phyloP scores from a whole-genome alignment of 345 rosid genomes.

The Eucalyptus albens region DNA sequence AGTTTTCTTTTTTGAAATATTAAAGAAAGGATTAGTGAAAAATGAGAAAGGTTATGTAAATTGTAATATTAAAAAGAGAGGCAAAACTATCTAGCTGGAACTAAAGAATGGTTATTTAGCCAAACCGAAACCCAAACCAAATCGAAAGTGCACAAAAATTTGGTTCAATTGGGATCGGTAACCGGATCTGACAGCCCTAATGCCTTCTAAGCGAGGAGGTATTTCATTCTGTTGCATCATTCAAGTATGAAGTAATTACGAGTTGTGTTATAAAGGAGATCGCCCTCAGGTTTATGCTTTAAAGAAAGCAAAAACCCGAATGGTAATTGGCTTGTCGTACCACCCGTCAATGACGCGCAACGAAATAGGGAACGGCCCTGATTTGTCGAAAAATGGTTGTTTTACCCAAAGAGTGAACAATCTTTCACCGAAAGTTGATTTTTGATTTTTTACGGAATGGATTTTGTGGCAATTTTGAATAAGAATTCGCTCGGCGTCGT shows the following conservation, averaged over 20 bases:
- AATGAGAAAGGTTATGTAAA: neutral
- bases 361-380: neutral
- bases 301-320: neutral
- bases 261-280: neutral
- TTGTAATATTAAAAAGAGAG: no score
- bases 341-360: neutral
- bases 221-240: neutral
- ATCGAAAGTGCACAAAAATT: no score
- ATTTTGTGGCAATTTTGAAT: neutral
- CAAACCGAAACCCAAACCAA: rapidly evolving
- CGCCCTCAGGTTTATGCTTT: neutral
- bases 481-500: rapidly evolving
- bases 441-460: neutral
- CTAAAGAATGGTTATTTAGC: neutral
- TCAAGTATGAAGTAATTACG: neutral
- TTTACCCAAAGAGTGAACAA: neutral
- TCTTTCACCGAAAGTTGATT: neutral
- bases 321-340: neutral
- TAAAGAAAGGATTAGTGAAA: neutral
- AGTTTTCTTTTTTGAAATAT: neutral
- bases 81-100: neutral
- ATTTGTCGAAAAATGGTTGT: neutral
- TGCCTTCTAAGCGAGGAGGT: neutral
- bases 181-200: neutral
- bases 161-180: rapidly evolving